Evolutionary conservation across 106 monocot species (phyloP).

Genomic region (Hemerocallis citrina): DNA sequence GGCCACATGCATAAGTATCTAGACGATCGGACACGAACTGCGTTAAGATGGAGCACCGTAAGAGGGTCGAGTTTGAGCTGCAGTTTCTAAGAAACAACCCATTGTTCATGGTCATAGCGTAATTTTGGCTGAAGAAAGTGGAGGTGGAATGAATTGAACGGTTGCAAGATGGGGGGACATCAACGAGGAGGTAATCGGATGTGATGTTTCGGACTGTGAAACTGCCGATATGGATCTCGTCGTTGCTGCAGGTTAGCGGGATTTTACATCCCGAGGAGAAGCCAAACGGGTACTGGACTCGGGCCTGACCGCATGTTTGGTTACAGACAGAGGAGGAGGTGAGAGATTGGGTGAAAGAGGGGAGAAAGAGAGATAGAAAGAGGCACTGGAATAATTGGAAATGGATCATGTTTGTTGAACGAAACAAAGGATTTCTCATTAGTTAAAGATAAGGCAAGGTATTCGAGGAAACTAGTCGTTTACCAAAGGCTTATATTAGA

Average conservation of each 20-base stretch:
- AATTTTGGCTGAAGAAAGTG: background rate
- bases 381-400: too few relatives aligned
- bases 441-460: too few relatives aligned
- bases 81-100: background rate
- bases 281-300: conserved; percentile 5
- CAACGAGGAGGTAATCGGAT: background rate
- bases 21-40: background rate
- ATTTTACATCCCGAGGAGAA: background rate
- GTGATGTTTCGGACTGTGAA: conserved; percentile 1
- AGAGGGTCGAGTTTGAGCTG: background rate
- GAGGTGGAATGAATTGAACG: background rate
- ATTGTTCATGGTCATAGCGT: background rate
- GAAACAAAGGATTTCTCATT: too few relatives aligned
- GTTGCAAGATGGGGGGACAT: background rate
- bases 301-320: background rate
- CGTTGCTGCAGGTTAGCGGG: background rate
- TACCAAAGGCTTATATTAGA: too few relatives aligned
- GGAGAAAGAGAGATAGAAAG: background rate
- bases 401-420: too few relatives aligned
- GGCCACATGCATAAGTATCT: background rate
- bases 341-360: background rate
- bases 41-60: background rate
- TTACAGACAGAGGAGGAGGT: background rate
- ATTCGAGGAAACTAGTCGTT: too few relatives aligned
- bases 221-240: background rate